Conservation (phyloP, 345 rosid species). For the Mallotus nudiflorus region DNA sequence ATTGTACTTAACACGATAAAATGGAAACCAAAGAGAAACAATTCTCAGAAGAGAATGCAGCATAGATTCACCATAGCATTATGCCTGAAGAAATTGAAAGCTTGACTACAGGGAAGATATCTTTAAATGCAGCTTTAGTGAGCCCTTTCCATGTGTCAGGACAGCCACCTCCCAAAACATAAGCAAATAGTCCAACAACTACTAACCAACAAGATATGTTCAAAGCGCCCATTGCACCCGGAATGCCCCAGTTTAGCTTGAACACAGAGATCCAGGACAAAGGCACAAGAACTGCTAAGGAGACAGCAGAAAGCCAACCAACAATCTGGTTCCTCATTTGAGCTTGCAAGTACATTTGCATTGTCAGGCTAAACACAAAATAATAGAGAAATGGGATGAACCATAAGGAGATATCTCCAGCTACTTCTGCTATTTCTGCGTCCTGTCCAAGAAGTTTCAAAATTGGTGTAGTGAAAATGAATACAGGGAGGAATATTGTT, state of each 20-base stretch:
- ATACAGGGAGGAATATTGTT: conserved; percentile 19
- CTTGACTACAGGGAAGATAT: conserved; percentile 51
- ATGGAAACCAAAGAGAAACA: background rate
- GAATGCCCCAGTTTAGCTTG: conserved; percentile 26
- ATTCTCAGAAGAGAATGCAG: background rate
- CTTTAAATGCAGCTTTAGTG: conserved; percentile 42
- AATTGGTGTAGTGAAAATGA: conserved; percentile 13
- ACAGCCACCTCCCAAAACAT: conserved; percentile 68
- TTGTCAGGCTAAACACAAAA: conserved; percentile 11
- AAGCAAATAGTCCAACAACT: conserved; percentile 28
- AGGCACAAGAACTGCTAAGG: conserved; percentile 27
- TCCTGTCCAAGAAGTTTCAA: background rate
- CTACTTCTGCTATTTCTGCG: background rate
- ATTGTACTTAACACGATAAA: too few relatives aligned
- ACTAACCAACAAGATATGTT: conserved; percentile 27
- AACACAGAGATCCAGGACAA: conserved; percentile 41
- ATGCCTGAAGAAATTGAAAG: conserved; percentile 61
- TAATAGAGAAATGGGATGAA: conserved; percentile 13
- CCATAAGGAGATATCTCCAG: conserved; percentile 18
- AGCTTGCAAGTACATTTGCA: conserved; percentile 42
- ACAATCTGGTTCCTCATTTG: conserved; percentile 37
- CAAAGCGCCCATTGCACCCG: conserved; percentile 42
- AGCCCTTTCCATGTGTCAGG: conserved; percentile 71
- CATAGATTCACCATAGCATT: conserved; percentile 52
- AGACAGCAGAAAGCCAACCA: conserved; percentile 27